A percentile compares a stretch with the other conserved stretches of the same genome.
These are phyloP conservation scores for Basidiobolus meristosporus DNA, from an alignment of 371 early-diverging fungal species.

Conservation along the genomic window DNA sequence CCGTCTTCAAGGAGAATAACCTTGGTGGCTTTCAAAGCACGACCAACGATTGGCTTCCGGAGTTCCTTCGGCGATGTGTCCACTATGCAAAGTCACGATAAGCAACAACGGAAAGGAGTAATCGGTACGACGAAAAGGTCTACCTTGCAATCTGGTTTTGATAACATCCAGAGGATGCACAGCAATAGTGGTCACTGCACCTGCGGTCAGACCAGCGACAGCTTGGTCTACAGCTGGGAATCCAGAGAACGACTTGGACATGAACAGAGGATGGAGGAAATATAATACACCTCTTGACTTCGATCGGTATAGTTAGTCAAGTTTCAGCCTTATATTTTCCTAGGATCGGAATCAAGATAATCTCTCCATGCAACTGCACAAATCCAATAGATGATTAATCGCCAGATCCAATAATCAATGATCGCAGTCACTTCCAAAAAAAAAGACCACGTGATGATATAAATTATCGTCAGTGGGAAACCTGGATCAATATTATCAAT, in stretches of 20 bases:
- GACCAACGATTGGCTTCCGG: constrained; percentile 28
- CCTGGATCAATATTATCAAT: too few relatives aligned
- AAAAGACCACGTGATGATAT: too few relatives aligned
- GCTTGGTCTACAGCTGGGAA: constrained; percentile 44
- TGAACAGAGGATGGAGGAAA: background rate
- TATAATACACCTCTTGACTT: too few relatives aligned
- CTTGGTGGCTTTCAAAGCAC: constrained; percentile 40
- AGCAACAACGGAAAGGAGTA: background rate
- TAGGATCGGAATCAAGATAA: too few relatives aligned
- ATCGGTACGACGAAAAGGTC: background rate
- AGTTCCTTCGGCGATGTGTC: constrained; percentile 19
- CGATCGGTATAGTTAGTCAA: too few relatives aligned
- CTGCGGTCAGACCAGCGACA: constrained; percentile 74
- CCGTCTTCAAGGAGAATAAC: constrained; percentile 30
- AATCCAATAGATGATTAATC: too few relatives aligned
- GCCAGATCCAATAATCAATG: too few relatives aligned
- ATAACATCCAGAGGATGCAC: constrained; percentile 86
- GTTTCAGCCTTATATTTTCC: too few relatives aligned
- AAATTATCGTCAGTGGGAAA: too few relatives aligned
- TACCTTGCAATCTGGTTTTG: constrained; percentile 82
- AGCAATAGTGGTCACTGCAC: constrained; percentile 54
- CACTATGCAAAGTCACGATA: constrained; percentile 10
- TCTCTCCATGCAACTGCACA: too few relatives aligned
- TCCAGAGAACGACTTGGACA: background rate
- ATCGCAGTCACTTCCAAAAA: too few relatives aligned